These are phyloP conservation scores for Tulasnella sp. DNA, from an alignment of 768 basidiomycete species.

Conservation along the genomic window DNA sequence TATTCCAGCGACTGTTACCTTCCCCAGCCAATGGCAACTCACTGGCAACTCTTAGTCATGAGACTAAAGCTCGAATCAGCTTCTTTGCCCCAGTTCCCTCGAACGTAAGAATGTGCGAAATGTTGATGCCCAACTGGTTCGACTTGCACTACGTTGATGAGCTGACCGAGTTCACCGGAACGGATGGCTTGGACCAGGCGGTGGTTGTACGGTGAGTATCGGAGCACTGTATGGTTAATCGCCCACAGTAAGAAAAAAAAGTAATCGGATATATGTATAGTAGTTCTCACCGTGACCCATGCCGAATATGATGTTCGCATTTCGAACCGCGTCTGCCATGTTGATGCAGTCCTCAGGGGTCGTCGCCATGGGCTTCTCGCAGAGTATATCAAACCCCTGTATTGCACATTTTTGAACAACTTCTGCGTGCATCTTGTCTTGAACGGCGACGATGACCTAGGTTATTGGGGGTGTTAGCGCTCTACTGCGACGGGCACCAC, in stretches of 20 bases:
- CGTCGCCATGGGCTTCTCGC: slow-evolving; percentile 90
- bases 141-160: slow-evolving; percentile 72
- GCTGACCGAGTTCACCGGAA: slow-evolving; percentile 59
- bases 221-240: slow-evolving; percentile 45
- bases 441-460: slow-evolving; percentile 54
- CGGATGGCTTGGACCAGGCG: slow-evolving; percentile 59
- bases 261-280: background rate
- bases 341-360: slow-evolving; percentile 55
- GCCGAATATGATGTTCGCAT: slow-evolving; percentile 65
- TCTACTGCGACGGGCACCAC: background rate
- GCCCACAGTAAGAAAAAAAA: no score
- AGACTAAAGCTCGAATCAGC: slow-evolving; percentile 62
- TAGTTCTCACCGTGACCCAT: slow-evolving; percentile 63
- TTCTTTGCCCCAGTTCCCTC: slow-evolving; percentile 71
- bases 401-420: slow-evolving; percentile 62
- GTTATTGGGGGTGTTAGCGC: no score
- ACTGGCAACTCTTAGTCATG: slow-evolving; percentile 90
- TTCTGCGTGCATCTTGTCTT: slow-evolving; percentile 67
- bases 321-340: slow-evolving; percentile 62
- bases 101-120: slow-evolving; percentile 83
- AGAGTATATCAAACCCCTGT: slow-evolving; percentile 80
- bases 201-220: slow-evolving; percentile 75
- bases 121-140: slow-evolving; percentile 83
- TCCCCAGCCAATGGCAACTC: slow-evolving; percentile 25
- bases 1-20: background rate